Evolutionary conservation across 2,329 filamentous ascomycete species (phyloP), one percentile per base, ranked within the genome.

Genomic region (Ascochyta pisi): DNA sequence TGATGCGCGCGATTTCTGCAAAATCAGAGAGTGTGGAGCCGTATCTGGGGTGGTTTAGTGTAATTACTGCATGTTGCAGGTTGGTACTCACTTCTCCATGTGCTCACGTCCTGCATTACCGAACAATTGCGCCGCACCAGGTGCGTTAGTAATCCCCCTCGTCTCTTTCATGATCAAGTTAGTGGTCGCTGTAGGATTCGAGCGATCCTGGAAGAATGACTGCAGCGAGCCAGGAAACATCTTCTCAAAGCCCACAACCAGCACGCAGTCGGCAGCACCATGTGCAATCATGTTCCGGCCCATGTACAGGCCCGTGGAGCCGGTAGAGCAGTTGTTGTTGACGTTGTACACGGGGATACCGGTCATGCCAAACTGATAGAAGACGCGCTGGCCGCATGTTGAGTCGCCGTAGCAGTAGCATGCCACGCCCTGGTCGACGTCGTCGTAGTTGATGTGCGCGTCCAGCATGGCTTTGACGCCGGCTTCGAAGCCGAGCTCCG

Each of bases 291-390:
- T 83, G 49, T 88, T 91, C 31, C 92, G 83, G 2, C 85, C 95
- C 84, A 98, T 89, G 73, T 88, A 88, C 54, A 98, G 81, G 8
- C 94, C 95, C 0, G 94, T 96, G 4, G 89, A 92, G n/a, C 94
- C 95, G 0, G 94, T 98, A 4, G 91, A 91, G 83, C 94, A 98
- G 82, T 97, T 97, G 84, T 98, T 98, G 85, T 97, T 98, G 73
- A 96, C 92, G 73, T 98, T 98, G 83, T 96, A 93, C 74, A 98
- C 92, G 70, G 94, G 94, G 68, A 98, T 97, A 71, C 89, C 84
- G 39, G 93, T 97, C 89, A 98, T 93, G 81, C 94, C 95, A 77
- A 98, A 97, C 79, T 98, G 94, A 80, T 98, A 98, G 80, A 98
- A 97, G 71, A 98, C 93, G 63, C 94, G 89, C 82, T 98, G 94